Evolutionary conservation across 176 grass and related monocot species (phyloP), one percentile per base, ranked within the genome.

Genomic region (Eleusine indica): DNA sequence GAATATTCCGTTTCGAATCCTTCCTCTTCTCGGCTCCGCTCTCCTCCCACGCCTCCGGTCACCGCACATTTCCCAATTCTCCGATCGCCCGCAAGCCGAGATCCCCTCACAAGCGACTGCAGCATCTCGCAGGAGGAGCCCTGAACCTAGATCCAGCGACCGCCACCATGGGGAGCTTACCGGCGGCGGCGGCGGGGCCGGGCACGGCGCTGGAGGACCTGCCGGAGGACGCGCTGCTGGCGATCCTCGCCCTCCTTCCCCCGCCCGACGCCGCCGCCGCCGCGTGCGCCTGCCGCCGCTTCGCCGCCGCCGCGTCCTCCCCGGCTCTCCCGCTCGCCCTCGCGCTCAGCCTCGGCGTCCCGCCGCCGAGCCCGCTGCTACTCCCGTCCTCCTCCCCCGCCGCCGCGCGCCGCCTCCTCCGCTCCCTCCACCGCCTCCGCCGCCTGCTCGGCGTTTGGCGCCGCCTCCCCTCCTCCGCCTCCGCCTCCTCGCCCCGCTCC

Each of bases 371-470:
- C 21, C 82, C 70, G 12, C 66, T 64, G 62, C 71, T 49, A 4
- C 68, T 74, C 44, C 4, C 29, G 30, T 13, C 74, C 6, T 22
- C 58, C 64, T 74, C 32, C 70, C 86, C 87, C 56, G 63, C 71
- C 58, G 58, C 70, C 6, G 76, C 80, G 1, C 87, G 70, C 29
- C 73, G 53, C 29, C 80, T 76, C 56, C 66, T 86, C 80, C 83
- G 75, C 39, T 84, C 87, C 19, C 84, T 89, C 16, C 80, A 83
- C 71, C 66, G 83, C 17, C 84, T 92, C 14, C 81, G 68, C 66
- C 90, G 87, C 53, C 84, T 92, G 39, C 84, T 80, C 66, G 90
- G 87, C 40, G 77, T 92, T 80, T 92, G 90, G 90, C 87, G 70
- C 76, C 85, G 82, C 22, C 76, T 94, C 64, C 84, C 73, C 13